Conservation (phyloP, 306 rosid species). For the Hippophae rhamnoides region DNA sequence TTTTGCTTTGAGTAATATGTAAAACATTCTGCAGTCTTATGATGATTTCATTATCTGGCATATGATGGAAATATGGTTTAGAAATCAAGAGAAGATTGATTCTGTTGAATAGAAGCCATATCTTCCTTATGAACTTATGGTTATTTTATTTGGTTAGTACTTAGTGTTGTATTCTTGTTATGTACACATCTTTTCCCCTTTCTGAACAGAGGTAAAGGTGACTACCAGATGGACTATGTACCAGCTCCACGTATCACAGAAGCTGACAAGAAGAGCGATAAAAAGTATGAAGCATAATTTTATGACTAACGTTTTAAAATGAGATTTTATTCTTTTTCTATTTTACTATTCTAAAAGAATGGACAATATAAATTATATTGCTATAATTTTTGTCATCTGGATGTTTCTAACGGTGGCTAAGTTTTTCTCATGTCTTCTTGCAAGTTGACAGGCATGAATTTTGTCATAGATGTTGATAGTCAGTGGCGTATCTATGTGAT, state of each 20-base stretch:
- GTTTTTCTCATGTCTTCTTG: no score
- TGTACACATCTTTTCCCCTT: constrained; percentile 12
- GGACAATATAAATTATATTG: not conserved
- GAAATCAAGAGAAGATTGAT: no score
- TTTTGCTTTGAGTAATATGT: not conserved
- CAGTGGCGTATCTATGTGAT: no score
- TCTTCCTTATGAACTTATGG: not conserved
- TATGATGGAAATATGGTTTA: no score
- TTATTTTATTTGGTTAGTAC: no score
- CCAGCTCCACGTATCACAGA: constrained; percentile 90
- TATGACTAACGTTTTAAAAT: constrained; percentile 10
- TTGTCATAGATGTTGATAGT: no score
- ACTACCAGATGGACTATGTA: constrained; percentile 76
- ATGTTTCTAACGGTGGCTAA: no score
- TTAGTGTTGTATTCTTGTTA: not conserved
- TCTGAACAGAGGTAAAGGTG: constrained; percentile 58
- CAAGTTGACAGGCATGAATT: no score
- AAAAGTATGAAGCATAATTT: constrained; percentile 40
- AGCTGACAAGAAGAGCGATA: constrained; percentile 82
- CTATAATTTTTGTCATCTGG: no score
- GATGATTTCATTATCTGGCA: no score
- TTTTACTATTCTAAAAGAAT: not conserved
- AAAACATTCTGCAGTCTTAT: not conserved
- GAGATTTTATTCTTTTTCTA: constrained; percentile 2
- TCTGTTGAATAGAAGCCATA: not conserved